Base-by-base conservation (phyloP, 352 stramenopile species). In the Saprolegnia diclina region DNA sequence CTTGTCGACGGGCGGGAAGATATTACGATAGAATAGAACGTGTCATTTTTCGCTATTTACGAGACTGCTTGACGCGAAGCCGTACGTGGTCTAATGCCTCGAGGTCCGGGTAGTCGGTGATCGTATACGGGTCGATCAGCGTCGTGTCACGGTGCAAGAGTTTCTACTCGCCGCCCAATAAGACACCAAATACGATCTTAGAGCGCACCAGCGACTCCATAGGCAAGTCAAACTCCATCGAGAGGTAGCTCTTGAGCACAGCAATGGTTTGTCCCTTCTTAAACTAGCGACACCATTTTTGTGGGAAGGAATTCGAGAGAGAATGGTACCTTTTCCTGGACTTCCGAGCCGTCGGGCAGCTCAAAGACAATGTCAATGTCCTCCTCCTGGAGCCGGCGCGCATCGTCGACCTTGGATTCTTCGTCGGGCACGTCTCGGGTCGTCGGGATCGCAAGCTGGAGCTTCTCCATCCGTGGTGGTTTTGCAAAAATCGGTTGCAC, bases 321-420 rank as follows among this genome's bases (percentile, higher is more conserved):
- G 18, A 5, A 45, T 48, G n/a, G 21, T 62, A 69, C 63, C 63
- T 57, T 61, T 69, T 69, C 42, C n/a, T 56, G 26, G 4, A 45
- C 63, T 46, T 69, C 63, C n/a, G 63, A 63, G 21, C 54, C 42
- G 29, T 69, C 63, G n/a, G 63, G 63, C 14, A 69, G 63, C 32
- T 69, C 63, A 69, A 69, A 69, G 13, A 52, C 54, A 18, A 69
- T 69, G 19, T 24, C 45, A 48, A 69, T 69, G 7, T 63, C 63
- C 29, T 69, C 63, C 29, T 69, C 63, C 29, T 69, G 63, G 0
- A 69, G 37, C 29, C 63, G 44, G 11, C 63, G 63, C 19, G 63
- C 63, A 10, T 69, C 63, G 13, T 69, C 63, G n/a, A 62, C 63
- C 32, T 69, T 69, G 24, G 63, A 62, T 18, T 69, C 63, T 18